Conservation (phyloP, 805 yeast species). For the Metschnikowia aberdeeniae region DNA sequence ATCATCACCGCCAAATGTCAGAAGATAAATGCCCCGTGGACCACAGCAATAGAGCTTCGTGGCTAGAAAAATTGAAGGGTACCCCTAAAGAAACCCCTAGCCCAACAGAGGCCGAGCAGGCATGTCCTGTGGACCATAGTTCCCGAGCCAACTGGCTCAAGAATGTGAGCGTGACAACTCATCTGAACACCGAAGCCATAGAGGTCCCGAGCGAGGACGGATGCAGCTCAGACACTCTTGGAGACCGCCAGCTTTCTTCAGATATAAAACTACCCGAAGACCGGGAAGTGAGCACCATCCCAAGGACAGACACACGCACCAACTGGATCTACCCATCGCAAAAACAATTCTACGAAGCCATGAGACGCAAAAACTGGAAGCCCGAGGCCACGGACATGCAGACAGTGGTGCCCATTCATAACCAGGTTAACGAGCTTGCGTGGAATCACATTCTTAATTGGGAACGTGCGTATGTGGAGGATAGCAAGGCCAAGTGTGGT, state of each 20-base stretch:
- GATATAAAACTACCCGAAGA: constrained; percentile 54
- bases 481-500: constrained; percentile 54
- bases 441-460: constrained; percentile 82
- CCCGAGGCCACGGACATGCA: constrained; percentile 82
- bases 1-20: constrained; percentile 3
- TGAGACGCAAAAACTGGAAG: constrained; percentile 85
- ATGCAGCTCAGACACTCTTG: constrained; percentile 46
- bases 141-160: constrained; percentile 57
- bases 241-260: constrained; percentile 24
- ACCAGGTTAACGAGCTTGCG: constrained; percentile 87
- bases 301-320: constrained; percentile 55
- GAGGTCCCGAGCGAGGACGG: constrained; percentile 25
- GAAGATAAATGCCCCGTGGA: constrained; percentile 18
- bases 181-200: constrained; percentile 34
- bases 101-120: not conserved
- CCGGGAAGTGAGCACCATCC: constrained; percentile 76
- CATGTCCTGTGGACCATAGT: constrained; percentile 68
- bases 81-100: not conserved
- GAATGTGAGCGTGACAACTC: constrained; percentile 24
- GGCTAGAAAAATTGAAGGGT: constrained; percentile 14
- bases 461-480: constrained; percentile 63
- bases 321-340: constrained; percentile 97
- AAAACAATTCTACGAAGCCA: constrained; percentile 90
- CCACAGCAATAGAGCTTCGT: constrained; percentile 14
- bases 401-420: constrained; percentile 90